Evolutionary conservation across 169 alveolate species (phyloP).

Genomic region (Plasmodium cynomolgi): DNA sequence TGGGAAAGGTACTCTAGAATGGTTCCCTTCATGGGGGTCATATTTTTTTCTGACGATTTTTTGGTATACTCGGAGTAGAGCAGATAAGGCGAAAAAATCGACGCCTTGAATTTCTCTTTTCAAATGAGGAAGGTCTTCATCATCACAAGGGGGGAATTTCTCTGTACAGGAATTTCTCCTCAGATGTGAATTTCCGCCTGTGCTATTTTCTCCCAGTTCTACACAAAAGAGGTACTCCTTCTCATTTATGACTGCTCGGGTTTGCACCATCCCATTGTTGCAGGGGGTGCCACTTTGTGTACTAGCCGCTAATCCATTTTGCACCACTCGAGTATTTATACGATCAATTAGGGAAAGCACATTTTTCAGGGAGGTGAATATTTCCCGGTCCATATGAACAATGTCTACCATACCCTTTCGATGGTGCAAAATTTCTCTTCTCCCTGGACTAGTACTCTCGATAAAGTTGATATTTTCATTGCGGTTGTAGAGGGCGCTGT

Average conservation of each 20-base stretch:
- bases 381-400: not conserved
- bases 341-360: constrained; percentile 13
- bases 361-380: constrained; percentile 19
- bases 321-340: constrained; percentile 9
- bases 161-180: not conserved
- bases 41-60: constrained; percentile 18
- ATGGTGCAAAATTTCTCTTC: not conserved
- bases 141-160: not conserved
- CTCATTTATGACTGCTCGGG: constrained; percentile 12
- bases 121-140: not conserved
- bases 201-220: not conserved
- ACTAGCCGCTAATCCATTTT: not conserved
- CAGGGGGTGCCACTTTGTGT: not conserved
- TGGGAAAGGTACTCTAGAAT: not conserved
- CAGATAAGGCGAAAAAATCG: constrained; percentile 17
- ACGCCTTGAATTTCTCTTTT: constrained; percentile 4
- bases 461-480: not conserved
- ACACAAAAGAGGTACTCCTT: constrained; percentile 11
- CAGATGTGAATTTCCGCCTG: not conserved
- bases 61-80: constrained; percentile 11
- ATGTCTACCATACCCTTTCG: not conserved
- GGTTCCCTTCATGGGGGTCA: not conserved
- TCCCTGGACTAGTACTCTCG: not conserved
- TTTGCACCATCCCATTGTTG: not conserved
- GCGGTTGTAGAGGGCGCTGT: not conserved